Percentiles rank a stretch among this genome's conserved stretches.
Conservation (phyloP, 352 stramenopile species). For the Thalassiosira livingstoniorum region DNA sequence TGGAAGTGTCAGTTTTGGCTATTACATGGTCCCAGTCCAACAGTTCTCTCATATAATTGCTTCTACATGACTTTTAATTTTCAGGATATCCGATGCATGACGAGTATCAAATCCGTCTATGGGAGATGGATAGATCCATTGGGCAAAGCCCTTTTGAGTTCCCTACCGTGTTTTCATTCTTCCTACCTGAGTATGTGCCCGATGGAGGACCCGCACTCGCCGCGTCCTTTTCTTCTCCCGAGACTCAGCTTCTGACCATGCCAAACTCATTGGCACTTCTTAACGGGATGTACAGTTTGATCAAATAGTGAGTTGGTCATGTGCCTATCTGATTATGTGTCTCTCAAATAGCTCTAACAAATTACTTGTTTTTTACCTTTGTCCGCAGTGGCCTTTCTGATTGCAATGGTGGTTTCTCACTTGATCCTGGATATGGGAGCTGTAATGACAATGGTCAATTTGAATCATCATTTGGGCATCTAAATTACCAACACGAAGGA, state of each 20-base stretch:
- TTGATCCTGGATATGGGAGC: slow-evolving; percentile 25
- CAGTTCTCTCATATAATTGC: no score
- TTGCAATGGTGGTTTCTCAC: slow-evolving; percentile 66
- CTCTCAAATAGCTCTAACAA: no score
- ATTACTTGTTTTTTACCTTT: no score
- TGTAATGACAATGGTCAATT: slow-evolving; percentile 38
- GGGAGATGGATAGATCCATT: slow-evolving; percentile 57
- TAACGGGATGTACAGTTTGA: slow-evolving; percentile 68
- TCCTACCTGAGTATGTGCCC: slow-evolving; percentile 73
- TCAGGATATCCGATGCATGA: slow-evolving; percentile 38
- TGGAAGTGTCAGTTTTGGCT: no score
- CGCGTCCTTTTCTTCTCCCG: slow-evolving; percentile 51
- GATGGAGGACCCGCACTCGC: slow-evolving; percentile 34
- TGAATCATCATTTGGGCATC: slow-evolving; percentile 41
- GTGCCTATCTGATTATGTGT: no score
- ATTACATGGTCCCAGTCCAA: no score
- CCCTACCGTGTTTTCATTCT: slow-evolving; percentile 81
- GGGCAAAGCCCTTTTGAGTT: slow-evolving; percentile 62
- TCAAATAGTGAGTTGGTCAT: no score
- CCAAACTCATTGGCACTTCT: slow-evolving; percentile 46
- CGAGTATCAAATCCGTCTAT: slow-evolving; percentile 42
- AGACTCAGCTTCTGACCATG: slow-evolving; percentile 72
- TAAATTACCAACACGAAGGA: slow-evolving; percentile 42
- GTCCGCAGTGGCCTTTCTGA: slow-evolving; percentile 66
- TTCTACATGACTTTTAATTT: no score